A percentile compares a stretch with the other conserved stretches of the same genome.
Evolutionary conservation across 164 flowering plant species (phyloP).

Genomic region (Kingdonia uniflora): DNA sequence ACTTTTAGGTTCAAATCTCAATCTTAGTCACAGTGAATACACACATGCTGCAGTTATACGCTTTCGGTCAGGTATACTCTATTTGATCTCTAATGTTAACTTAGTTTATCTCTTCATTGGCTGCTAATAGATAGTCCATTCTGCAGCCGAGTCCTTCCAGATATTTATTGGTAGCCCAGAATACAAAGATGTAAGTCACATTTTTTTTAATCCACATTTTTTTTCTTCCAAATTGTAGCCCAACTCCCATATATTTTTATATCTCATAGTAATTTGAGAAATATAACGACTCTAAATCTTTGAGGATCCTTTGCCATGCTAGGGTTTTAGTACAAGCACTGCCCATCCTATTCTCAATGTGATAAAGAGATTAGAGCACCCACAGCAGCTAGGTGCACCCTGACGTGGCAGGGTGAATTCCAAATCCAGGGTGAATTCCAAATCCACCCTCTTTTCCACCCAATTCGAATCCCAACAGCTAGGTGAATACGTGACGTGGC

Average conservation of each 20-base stretch:
- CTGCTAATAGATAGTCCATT: not conserved
- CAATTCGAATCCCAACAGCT: too few species aligned
- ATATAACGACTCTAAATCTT: too few species aligned
- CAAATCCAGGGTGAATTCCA: too few species aligned
- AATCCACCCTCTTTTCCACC: too few species aligned
- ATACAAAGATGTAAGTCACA: slow-evolving; percentile 49
- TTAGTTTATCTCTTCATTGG: not conserved
- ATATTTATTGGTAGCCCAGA: slow-evolving; percentile 46
- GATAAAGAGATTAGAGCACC: too few species aligned
- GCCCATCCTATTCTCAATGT: too few species aligned
- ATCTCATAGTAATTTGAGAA: too few species aligned
- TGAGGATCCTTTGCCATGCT: too few species aligned
- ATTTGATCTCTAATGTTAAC: slow-evolving; percentile 4
- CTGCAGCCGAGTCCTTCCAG: slow-evolving; percentile 67
- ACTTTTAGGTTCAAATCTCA: slow-evolving; percentile 57
- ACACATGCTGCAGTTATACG: slow-evolving; percentile 66
- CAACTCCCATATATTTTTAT: not conserved
- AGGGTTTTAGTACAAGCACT: too few species aligned
- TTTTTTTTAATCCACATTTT: not conserved
- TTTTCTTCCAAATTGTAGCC: not conserved
- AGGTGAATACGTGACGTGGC: too few species aligned
- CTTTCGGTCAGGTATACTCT: slow-evolving; percentile 64
- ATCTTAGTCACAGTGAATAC: slow-evolving; percentile 33
- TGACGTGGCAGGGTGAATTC: too few species aligned
- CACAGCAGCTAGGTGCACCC: too few species aligned